These are phyloP conservation scores for Smittium culicis DNA, from an alignment of 371 early-diverging fungal genomes.

Conservation along the genomic window DNA sequence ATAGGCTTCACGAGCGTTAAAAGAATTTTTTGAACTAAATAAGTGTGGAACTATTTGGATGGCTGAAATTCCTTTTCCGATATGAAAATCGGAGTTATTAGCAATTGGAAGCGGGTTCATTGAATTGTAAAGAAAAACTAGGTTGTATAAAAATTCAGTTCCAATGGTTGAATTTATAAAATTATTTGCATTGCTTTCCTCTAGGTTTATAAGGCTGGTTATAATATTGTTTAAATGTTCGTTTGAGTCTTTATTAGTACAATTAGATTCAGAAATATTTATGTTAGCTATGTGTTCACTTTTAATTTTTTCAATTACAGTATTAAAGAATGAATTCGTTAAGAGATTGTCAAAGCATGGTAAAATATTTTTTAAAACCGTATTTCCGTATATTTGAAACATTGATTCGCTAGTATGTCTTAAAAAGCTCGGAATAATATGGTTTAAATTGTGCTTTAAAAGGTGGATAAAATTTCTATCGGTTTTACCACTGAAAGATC, in stretches of 20 bases:
- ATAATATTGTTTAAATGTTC: no score
- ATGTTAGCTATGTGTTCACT: no score
- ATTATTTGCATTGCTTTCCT: no score
- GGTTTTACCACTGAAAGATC: neutral
- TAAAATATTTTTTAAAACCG: neutral
- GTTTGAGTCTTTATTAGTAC: no score
- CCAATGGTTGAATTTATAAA: neutral
- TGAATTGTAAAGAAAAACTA: neutral
- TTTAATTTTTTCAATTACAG: no score
- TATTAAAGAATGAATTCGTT: no score
- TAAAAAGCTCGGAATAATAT: neutral
- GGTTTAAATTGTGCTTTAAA: neutral
- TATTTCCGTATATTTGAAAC: neutral
- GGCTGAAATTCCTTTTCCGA: neutral
- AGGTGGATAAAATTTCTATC: no score
- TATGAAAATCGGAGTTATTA: neutral
- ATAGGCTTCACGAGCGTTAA: neutral
- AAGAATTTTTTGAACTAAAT: no score
- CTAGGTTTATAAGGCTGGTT: no score
- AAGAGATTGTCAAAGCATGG: no score
- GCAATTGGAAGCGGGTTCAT: neutral
- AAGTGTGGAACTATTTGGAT: neutral
- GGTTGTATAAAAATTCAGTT: neutral
- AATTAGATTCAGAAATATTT: no score
- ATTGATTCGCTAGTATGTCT: neutral